phyloP scores from a whole-genome alignment of 352 stramenopile species.

The Phytophthora quininea region DNA sequence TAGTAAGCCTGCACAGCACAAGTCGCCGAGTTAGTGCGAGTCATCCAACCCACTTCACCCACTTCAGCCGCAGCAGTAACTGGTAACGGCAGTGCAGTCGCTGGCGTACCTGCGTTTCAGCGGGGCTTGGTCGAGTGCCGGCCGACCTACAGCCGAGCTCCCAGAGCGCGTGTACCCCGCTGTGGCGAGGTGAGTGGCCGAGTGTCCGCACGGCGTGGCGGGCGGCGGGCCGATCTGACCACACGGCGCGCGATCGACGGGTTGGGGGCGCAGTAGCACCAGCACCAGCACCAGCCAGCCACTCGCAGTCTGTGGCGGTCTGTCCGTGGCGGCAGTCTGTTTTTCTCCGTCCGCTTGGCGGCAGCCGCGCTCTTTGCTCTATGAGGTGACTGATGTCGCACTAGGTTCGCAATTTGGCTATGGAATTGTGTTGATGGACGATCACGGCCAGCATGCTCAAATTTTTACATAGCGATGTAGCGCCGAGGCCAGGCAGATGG shows the following conservation, averaged over 20 bases:
- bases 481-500: no score
- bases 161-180: not conserved
- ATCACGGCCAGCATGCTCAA: no score
- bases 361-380: not conserved
- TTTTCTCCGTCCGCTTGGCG: not conserved
- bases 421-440: no score
- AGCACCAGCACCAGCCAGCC: not conserved
- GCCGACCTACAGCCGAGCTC: no score
- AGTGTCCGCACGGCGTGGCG: no score
- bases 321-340: not conserved
- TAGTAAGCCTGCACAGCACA: not conserved
- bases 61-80: not conserved
- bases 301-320: not conserved
- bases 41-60: not conserved
- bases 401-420: no score
- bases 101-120: not conserved
- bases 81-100: not conserved
- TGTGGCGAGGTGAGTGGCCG: not conserved
- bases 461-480: no score
- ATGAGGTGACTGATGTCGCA: not conserved
- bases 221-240: slow-evolving; percentile 8
- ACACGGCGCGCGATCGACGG: slow-evolving; percentile 5
- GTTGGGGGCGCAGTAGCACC: not conserved
- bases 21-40: not conserved
- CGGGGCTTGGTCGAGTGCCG: not conserved